Evolutionary conservation across 1,139 yeast genomes (phyloP).

Genomic region (Yamadazyma triangularis): DNA sequence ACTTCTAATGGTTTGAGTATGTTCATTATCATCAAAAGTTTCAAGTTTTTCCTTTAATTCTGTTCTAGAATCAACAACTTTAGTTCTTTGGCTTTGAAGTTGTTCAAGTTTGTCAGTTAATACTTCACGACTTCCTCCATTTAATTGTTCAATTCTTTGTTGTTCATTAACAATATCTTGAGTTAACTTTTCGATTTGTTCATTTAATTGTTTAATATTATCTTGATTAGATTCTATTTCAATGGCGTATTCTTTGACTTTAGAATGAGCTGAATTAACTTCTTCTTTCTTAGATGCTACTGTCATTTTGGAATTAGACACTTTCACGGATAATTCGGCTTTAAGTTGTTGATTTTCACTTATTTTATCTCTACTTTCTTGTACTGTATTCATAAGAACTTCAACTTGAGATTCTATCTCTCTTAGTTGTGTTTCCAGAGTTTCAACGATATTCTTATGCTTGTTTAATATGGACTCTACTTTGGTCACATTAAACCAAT

Average conservation of each 20-base stretch:
- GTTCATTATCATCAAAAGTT: constrained; percentile 3
- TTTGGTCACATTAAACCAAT: constrained; percentile 53
- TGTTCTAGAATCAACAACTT: constrained; percentile 5
- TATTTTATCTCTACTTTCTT: constrained; percentile 8
- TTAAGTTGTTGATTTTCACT: constrained; percentile 13
- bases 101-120: constrained; percentile 7
- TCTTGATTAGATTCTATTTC: constrained; percentile 24
- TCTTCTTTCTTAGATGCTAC: background rate
- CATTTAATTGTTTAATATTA: constrained; percentile 18
- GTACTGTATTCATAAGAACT: constrained; percentile 16
- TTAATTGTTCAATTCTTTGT: constrained; percentile 30
- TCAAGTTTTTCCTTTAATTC: constrained; percentile 9
- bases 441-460: constrained; percentile 17
- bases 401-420: constrained; percentile 9
- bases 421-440: constrained; percentile 6
- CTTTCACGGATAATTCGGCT: too few relatives aligned
- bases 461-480: constrained; percentile 23
- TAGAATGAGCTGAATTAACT: background rate
- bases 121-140: constrained; percentile 37
- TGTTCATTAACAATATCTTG: constrained; percentile 19
- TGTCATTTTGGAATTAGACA: too few relatives aligned
- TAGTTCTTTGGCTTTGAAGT: constrained; percentile 10
- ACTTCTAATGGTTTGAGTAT: constrained; percentile 1
- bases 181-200: constrained; percentile 10
- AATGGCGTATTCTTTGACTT: constrained; percentile 13